Evolutionary conservation across 164 flowering plant genomes (phyloP), one percentile per base, ranked within the genome.

Genomic region (Stephania japonica): DNA sequence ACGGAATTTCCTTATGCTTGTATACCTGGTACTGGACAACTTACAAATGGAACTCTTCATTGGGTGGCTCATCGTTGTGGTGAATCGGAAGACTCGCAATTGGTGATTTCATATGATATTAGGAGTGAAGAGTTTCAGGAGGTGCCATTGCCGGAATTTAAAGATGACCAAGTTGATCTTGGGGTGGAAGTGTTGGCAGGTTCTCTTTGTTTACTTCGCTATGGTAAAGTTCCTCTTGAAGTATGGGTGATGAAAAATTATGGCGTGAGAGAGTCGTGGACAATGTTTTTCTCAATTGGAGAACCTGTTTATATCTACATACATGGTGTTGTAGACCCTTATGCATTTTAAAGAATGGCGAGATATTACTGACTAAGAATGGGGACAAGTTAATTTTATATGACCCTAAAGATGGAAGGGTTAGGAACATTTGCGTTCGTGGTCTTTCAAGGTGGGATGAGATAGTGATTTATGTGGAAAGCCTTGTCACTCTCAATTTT

Each of bases 21-120:
- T 32, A 32, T 32, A n/a, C n/a, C n/a, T 32, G 4, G 38, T 4
- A 11, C 68, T 0, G 77, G 77, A 14, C 26, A 42, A 23, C 56
- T 70, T 47, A 74, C 69, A 26, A 80, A 70, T 69, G 78, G 81
- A 2, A 43, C 74, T 56, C 78, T 80, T 21, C 78, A 81, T 71
- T 84, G 84, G 86, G 59, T 26, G 53, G 79, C 72, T 3, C 62
- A 62, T 69, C 7, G 25, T 19, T 1, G 42, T 1, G n/a, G 49
- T 44, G 21, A 12, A 4, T 53, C 44, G 18, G 23, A 14, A n/a
- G n/a, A n/a, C 23, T 68, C 61, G 0, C 75, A 41, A 43, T 47
- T 43, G 9, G 78, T 78, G 50, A 67, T 76, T 64, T 75, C 67
- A 5, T 49, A 78, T 62, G 83, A 80, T 71, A 32, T 83, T 43